Evolutionary conservation across 2,329 filamentous ascomycete genomes (phyloP), one percentile per base, ranked within the genome.

Genomic region (Leptosphaerulina australis): DNA sequence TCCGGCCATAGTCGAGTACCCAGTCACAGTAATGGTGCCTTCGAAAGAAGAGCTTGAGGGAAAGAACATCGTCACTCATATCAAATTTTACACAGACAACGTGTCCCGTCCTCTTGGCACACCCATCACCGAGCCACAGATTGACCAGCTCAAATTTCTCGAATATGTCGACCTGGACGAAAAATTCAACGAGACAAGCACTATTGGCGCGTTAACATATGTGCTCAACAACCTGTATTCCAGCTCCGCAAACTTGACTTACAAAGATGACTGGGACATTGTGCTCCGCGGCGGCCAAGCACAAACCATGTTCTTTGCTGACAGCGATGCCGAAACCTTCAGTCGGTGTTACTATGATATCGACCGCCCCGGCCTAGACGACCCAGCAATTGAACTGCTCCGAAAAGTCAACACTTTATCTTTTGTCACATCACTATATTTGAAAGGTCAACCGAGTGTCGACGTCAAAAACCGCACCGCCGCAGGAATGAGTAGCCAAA

Each of bases 391-490:
- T 26, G 60, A 58, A 9, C 25, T 65, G 1, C 45, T 65, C n/a
- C 62, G 60, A 44, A 62, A 60, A 15, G 28, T 63, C 8, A 65
- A 65, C 44, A 65, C 60, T 0, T 34, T 65, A 12, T 50, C 45
- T 20, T 65, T 65, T 30, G 53, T 59, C 8, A 36, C 60, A 0
- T 52, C 48, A 0, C 45, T 63, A 0, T 63, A 63, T 43, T 46
- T 63, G 10, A 60, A 56, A 20, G 43, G 49, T 28, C 60, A 56
- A 0, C 55, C 62, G 6, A 44, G 17, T 4, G 43, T 26, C n/a
- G 12, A 44, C 11, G 37, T 46, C 5, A 4, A 26, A 10, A 2
- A 31, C 9, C 56, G 58, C 37, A 15, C 36, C 5, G 39, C 33
- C 2, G 20, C 12, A 0, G 40, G 36, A 21, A 56, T 62, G 51